Conservation (phyloP, 495 filamentous ascomycete species). For the Tuber microsphaerosporum region DNA sequence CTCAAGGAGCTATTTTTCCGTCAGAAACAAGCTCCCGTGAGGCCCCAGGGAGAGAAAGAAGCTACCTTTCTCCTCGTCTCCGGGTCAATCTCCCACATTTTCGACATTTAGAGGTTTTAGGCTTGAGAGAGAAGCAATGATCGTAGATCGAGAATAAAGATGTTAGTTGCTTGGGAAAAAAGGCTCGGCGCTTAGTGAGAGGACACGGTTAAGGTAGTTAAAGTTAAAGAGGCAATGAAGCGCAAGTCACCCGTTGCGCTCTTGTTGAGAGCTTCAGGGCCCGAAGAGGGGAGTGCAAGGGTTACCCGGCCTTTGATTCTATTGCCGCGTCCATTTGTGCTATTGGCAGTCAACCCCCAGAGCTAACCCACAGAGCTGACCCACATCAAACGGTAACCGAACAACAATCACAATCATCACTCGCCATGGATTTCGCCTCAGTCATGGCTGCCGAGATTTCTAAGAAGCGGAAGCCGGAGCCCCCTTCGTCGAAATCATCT, state of each 20-base stretch:
- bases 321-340: neutral
- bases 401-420: conserved; percentile 12
- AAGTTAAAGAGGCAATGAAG: neutral
- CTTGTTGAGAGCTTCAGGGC: neutral
- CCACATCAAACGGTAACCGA: neutral
- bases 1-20: conserved; percentile 59
- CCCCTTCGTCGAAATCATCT: conserved; percentile 35
- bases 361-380: neutral
- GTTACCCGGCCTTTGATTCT: neutral
- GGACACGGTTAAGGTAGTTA: neutral
- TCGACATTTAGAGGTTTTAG: conserved; percentile 15
- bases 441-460: conserved; percentile 86
- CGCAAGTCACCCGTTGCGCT: neutral
- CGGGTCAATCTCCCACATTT: conserved; percentile 96
- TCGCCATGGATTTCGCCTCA: conserved; percentile 84
- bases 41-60: conserved; percentile 5
- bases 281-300: neutral
- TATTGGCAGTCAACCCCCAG: neutral
- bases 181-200: neutral
- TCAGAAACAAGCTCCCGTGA: conserved; percentile 7
- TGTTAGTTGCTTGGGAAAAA: neutral
- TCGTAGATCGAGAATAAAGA: neutral
- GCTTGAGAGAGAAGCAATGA: neutral
- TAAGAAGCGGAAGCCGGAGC: conserved; percentile 53
- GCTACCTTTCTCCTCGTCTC: conserved; percentile 85